Percentiles rank a stretch among this genome's conserved stretches.
Conservation (phyloP, 192 early-diverging fungal species). For the Irineochytrium annulatum region DNA sequence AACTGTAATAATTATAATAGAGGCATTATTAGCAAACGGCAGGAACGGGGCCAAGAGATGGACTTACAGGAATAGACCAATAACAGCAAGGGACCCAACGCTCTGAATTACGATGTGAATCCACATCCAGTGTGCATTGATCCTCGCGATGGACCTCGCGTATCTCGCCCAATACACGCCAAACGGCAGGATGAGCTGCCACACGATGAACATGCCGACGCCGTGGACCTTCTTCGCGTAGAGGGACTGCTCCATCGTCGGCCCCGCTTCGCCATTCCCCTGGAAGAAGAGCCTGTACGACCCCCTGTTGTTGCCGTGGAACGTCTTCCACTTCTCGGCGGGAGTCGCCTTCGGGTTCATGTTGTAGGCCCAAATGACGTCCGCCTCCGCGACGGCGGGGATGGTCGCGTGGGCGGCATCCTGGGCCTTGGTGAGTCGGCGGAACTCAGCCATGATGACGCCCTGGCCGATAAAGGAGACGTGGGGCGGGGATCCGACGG, state of each 20-base stretch:
- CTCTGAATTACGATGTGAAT: constrained; percentile 35
- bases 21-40: not conserved
- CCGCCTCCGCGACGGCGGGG: not conserved
- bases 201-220: constrained; percentile 36
- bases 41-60: constrained; percentile 5
- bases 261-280: not conserved
- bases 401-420: constrained; percentile 20
- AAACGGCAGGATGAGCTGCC: constrained; percentile 35
- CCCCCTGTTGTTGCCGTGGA: constrained; percentile 22
- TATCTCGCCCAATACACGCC: constrained; percentile 36
- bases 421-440: constrained; percentile 11
- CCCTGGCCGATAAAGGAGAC: not conserved
- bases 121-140: constrained; percentile 21
- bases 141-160: constrained; percentile 19
- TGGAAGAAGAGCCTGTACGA: constrained; percentile 2
- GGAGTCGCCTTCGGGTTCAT: constrained; percentile 4
- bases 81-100: constrained; percentile 15
- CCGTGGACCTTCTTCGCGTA: constrained; percentile 30
- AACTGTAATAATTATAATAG: too few relatives aligned
- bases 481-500: constrained; percentile 7
- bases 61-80: constrained; percentile 24
- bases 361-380: constrained; percentile 39
- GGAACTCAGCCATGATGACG: constrained; percentile 12
- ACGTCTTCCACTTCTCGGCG: constrained; percentile 22
- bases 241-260: constrained; percentile 1